Percentiles rank a stretch among this genome's conserved stretches.
Conservation (phyloP, 305 asterid genomes). For the Fraxinus dipetala region DNA sequence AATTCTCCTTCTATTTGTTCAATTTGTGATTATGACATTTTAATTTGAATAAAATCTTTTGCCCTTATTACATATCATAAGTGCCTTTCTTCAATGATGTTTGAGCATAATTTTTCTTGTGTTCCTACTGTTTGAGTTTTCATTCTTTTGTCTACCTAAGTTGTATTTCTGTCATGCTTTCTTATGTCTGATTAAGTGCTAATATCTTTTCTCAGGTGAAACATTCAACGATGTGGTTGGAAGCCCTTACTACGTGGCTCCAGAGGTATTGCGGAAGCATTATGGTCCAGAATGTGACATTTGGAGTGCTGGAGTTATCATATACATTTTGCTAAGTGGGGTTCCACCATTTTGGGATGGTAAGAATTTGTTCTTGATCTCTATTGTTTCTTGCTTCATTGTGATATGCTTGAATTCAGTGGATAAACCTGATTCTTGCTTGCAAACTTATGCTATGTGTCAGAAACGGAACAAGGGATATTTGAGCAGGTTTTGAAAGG, state of each 20-base stretch:
- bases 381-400: background rate
- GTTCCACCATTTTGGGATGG: slow-evolving; percentile 97
- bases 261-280: slow-evolving; percentile 72
- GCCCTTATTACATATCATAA: background rate
- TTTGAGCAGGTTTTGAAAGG: slow-evolving; percentile 76
- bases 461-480: slow-evolving; percentile 82
- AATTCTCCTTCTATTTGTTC: background rate
- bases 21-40: background rate
- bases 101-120: slow-evolving; percentile 3
- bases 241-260: slow-evolving; percentile 89
- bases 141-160: background rate
- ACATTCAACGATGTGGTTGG: slow-evolving; percentile 74
- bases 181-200: slow-evolving; percentile 8
- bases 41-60: background rate
- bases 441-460: slow-evolving; percentile 17
- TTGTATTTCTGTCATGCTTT: background rate
- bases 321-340: slow-evolving; percentile 76
- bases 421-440: background rate
- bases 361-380: slow-evolving; percentile 19
- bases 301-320: slow-evolving; percentile 94
- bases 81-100: background rate
- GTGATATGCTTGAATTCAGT: background rate
- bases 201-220: slow-evolving; percentile 45
- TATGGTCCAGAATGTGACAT: slow-evolving; percentile 86
- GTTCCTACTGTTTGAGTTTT: background rate